Conservation (phyloP, 2,329 filamentous ascomycete genomes). For the Paracoccidioides brasiliensis region DNA sequence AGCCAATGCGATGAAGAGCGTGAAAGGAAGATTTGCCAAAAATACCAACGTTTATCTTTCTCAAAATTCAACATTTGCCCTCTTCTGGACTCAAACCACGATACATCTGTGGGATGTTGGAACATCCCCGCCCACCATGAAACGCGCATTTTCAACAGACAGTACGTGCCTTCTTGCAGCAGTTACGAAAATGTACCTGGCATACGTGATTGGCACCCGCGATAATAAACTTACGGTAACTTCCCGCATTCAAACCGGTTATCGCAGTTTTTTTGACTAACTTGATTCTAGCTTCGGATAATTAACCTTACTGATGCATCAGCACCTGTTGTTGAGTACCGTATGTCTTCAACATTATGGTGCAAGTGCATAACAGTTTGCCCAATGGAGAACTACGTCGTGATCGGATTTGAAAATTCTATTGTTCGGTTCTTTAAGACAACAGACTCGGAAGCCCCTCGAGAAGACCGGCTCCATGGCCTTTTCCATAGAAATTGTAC, state of each 20-base stretch:
- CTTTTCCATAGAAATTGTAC: conserved; percentile 24
- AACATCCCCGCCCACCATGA: conserved; percentile 23
- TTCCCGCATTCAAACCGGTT: background rate
- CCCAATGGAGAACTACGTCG: conserved; percentile 29
- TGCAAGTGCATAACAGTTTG: conserved; percentile 30
- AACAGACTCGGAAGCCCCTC: conserved; percentile 20
- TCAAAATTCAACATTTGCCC: conserved; percentile 26
- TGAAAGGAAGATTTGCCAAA: conserved; percentile 20
- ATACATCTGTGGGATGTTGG: conserved; percentile 31
- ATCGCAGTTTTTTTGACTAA: background rate
- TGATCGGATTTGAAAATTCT: conserved; percentile 30
- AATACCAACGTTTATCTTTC: conserved; percentile 26
- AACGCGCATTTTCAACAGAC: conserved; percentile 23
- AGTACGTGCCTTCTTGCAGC: conserved; percentile 29
- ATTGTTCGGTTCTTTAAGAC: conserved; percentile 31
- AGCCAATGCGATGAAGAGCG: conserved; percentile 17
- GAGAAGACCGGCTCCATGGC: conserved; percentile 27
- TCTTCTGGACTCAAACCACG: conserved; percentile 29
- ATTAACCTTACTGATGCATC: conserved; percentile 24
- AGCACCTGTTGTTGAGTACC: conserved; percentile 24
- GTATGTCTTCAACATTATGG: conserved; percentile 28
- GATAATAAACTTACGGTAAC: conserved; percentile 31
- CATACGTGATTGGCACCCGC: conserved; percentile 30
- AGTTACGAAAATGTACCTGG: conserved; percentile 25
- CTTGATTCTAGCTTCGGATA: conserved; percentile 23